These are phyloP conservation scores for Vaccinium vitisidaea DNA, from an alignment of 148 eudicot species.

Conservation along the genomic window DNA sequence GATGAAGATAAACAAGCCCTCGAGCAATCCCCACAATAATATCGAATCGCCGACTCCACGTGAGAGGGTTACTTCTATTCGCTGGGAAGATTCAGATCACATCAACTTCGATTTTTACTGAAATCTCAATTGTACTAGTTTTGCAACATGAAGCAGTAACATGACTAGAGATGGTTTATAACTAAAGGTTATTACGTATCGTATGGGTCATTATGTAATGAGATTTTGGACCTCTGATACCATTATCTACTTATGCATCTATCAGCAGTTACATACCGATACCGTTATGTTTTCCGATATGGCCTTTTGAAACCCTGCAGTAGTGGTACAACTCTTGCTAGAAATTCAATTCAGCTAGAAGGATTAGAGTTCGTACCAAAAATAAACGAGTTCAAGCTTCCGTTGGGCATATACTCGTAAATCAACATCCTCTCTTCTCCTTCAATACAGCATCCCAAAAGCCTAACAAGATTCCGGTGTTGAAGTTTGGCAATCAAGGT, in stretches of 20 bases:
- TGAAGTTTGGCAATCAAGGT: background rate
- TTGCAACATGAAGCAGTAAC: no score
- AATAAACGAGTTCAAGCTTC: background rate
- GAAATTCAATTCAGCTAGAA: background rate
- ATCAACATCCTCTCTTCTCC: background rate
- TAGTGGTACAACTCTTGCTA: no score
- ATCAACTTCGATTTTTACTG: background rate
- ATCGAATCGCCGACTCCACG: background rate
- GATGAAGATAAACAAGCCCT: background rate
- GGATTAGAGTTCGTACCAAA: background rate
- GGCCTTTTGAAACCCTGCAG: no score
- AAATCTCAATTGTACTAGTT: no score
- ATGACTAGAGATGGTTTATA: background rate
- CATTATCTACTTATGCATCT: no score
- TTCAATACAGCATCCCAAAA: background rate
- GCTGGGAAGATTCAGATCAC: background rate
- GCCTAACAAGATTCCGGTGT: background rate
- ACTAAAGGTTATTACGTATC: no score
- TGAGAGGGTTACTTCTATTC: background rate
- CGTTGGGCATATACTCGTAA: background rate
- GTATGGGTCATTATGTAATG: no score
- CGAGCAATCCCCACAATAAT: background rate
- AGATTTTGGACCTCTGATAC: no score
- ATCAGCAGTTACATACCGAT: no score
- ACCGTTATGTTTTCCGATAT: no score